These are phyloP conservation scores for Syzygium aromaticum DNA, from an alignment of 345 rosid genomes.

Conservation along the genomic window DNA sequence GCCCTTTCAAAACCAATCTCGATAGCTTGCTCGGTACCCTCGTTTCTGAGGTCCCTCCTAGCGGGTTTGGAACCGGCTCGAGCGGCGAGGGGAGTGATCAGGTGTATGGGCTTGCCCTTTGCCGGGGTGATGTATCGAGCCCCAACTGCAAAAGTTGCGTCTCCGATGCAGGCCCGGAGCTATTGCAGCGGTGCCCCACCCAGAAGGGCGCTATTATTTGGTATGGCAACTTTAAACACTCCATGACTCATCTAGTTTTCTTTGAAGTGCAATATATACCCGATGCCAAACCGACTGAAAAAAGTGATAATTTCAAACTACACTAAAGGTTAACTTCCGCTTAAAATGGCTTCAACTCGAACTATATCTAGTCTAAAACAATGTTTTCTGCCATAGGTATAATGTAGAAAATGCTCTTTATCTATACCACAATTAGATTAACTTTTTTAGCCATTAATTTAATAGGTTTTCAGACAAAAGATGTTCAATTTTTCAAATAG, in stretches of 20 bases:
- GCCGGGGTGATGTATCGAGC: slow-evolving; percentile 27
- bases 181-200: slow-evolving; percentile 22
- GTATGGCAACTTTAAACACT: slow-evolving; percentile 4
- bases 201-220: slow-evolving; percentile 34
- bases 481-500: background rate
- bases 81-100: slow-evolving; percentile 8
- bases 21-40: slow-evolving; percentile 11
- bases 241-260: background rate
- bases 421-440: background rate
- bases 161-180: slow-evolving; percentile 16
- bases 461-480: background rate
- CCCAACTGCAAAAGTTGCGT: slow-evolving; percentile 28
- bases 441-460: background rate
- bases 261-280: background rate
- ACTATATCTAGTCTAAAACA: background rate
- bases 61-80: slow-evolving; percentile 15
- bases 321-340: background rate
- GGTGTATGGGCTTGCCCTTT: slow-evolving; percentile 25
- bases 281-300: background rate
- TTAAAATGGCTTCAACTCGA: background rate
- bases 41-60: slow-evolving; percentile 8
- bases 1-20: slow-evolving; percentile 21
- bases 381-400: background rate
- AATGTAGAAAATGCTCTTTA: background rate
- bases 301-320: slow-evolving; percentile 14